Percentiles rank a stretch among this genome's conserved stretches.
Evolutionary conservation across 345 rosid genomes (phyloP).

Genomic region (Hibiscus mutabilis): DNA sequence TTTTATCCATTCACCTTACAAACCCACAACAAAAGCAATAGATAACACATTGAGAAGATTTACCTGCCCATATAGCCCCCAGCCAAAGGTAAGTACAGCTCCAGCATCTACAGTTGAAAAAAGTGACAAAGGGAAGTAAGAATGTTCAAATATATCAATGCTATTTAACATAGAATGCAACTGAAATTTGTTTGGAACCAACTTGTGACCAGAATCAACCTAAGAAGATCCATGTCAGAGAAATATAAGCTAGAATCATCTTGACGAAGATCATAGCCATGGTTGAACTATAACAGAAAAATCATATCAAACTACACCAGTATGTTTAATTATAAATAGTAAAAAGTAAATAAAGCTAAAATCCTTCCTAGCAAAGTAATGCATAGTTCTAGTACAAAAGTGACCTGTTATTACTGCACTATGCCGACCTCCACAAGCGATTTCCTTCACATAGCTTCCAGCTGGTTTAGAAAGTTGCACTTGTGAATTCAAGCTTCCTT

Average conservation of each 20-base stretch:
- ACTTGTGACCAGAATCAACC: slow-evolving; percentile 2
- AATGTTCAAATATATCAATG: background rate
- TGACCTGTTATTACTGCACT: slow-evolving; percentile 74
- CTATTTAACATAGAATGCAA: background rate
- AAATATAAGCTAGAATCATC: slow-evolving; percentile 4
- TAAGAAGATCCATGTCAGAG: slow-evolving; percentile 1
- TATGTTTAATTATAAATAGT: background rate
- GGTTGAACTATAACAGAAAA: background rate
- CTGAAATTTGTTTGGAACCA: background rate
- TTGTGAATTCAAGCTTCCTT: slow-evolving; percentile 36
- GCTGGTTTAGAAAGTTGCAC: slow-evolving; percentile 28
- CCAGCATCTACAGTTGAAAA: slow-evolving; percentile 49
- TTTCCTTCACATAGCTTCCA: slow-evolving; percentile 57
- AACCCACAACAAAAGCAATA: background rate
- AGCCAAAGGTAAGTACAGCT: slow-evolving; percentile 67
- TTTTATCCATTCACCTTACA: background rate
- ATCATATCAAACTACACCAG: background rate
- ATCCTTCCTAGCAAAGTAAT: background rate
- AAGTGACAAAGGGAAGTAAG: background rate
- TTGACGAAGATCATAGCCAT: background rate
- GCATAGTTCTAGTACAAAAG: slow-evolving; percentile 9
- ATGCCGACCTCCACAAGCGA: slow-evolving; percentile 86
- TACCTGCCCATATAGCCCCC: slow-evolving; percentile 94
- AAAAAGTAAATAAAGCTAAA: background rate
- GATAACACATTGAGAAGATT: background rate